Percentiles rank a stretch among this genome's conserved stretches.
Evolutionary conservation across 495 filamentous ascomycete genomes (phyloP).

Genomic region (Penicillium simplicissimum): DNA sequence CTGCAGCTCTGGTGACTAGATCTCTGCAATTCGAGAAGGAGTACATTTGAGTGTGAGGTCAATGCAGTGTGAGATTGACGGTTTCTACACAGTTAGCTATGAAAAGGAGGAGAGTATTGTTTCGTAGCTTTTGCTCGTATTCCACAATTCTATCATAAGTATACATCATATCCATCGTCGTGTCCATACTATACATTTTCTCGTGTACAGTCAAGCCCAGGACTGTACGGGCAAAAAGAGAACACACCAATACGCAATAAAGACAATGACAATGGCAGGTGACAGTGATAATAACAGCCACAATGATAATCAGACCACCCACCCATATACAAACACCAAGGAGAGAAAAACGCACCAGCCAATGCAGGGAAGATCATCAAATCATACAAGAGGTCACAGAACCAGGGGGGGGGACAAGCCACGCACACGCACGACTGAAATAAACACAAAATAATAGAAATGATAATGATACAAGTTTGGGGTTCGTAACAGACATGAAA

Average conservation of each 20-base stretch:
- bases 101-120: not conserved
- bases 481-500: conserved; percentile 32
- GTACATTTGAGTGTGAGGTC: too few species aligned
- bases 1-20: not conserved
- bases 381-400: conserved; percentile 24
- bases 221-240: not conserved
- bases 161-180: conserved; percentile 7
- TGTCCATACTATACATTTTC: conserved; percentile 6
- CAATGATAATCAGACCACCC: not conserved
- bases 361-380: conserved; percentile 26
- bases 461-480: conserved; percentile 26
- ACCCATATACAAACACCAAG: conserved; percentile 7
- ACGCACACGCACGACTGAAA: conserved; percentile 8
- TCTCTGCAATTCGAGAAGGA: too few species aligned
- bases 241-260: not conserved
- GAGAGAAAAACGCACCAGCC: conserved; percentile 12
- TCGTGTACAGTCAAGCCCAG: conserved; percentile 1
- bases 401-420: conserved; percentile 5
- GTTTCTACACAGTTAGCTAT: not conserved
- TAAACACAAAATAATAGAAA: conserved; percentile 6
- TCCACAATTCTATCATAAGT: conserved; percentile 5
- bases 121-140: conserved; percentile 1
- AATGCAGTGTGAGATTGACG: too few species aligned
- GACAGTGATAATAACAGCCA: not conserved
- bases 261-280: not conserved